A percentile compares a stretch with the other conserved stretches of the same genome.
These are phyloP conservation scores for Fusarium zealandicum DNA, from an alignment of 2,329 filamentous ascomycete genomes.

Conservation along the genomic window DNA sequence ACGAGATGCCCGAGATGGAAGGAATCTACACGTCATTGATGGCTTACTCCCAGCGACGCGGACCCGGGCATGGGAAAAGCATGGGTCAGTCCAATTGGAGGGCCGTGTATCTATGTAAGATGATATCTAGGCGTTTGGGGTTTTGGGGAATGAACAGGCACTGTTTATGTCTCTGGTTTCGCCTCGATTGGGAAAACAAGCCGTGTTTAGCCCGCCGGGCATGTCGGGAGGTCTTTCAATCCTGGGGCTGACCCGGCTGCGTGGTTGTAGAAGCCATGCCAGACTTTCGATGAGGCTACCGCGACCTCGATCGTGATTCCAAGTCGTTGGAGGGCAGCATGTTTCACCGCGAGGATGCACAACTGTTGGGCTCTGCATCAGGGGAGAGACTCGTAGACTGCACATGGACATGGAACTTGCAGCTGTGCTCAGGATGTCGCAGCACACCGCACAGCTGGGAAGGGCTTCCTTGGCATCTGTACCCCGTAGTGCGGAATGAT, in stretches of 20 bases:
- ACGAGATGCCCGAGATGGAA: conserved; percentile 9
- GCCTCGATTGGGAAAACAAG: neutral
- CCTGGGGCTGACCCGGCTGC: conserved; percentile 16
- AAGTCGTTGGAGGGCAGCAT: conserved; percentile 17
- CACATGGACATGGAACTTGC: neutral
- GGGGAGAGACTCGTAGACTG: neutral
- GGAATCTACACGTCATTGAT: conserved; percentile 16
- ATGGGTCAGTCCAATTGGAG: conserved; percentile 17
- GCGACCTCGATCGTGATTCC: conserved; percentile 28
- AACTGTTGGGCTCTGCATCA: neutral
- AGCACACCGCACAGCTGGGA: neutral
- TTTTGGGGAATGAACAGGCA: conserved; percentile 17
- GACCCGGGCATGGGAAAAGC: conserved; percentile 5
- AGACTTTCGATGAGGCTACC: conserved; percentile 22
- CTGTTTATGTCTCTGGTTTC: conserved; percentile 9
- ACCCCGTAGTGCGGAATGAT: conserved; percentile 7
- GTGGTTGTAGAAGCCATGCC: conserved; percentile 6
- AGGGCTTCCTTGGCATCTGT: neutral
- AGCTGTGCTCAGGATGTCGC: neutral
- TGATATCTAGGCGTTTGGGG: conserved; percentile 23
- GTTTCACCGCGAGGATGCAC: conserved; percentile 29
- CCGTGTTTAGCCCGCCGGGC: neutral
- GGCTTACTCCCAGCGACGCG: neutral
- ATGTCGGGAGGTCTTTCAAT: neutral
- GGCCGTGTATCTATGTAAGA: conserved; percentile 23